Evolutionary conservation across 495 filamentous ascomycete genomes (phyloP).

Genomic region (Jackrogersella multiformis): DNA sequence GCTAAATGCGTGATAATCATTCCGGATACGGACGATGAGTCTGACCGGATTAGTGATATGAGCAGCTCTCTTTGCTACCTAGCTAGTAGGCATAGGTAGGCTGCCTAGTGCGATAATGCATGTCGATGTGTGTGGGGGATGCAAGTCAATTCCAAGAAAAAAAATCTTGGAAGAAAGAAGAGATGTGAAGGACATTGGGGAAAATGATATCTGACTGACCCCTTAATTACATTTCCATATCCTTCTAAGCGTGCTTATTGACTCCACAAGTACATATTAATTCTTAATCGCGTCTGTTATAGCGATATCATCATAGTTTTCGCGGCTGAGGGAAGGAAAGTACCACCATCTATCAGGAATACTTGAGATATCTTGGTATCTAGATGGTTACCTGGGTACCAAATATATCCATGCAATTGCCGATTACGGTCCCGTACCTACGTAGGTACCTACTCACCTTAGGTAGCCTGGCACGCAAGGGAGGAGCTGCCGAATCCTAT

Average conservation of each 20-base stretch:
- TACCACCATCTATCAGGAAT: neutral
- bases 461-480: constrained; percentile 11
- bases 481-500: neutral
- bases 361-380: neutral
- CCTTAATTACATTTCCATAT: constrained; percentile 22
- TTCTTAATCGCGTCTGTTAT: neutral
- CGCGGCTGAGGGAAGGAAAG: neutral
- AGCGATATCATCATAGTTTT: neutral
- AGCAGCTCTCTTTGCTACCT: neutral
- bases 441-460: too few species aligned
- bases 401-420: neutral
- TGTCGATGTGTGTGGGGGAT: constrained; percentile 28
- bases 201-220: constrained; percentile 23
- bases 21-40: neutral
- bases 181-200: constrained; percentile 9
- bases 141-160: constrained; percentile 22
- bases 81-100: too few species aligned
- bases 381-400: neutral
- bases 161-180: too few species aligned
- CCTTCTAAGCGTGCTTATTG: neutral
- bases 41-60: neutral
- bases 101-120: constrained; percentile 2
- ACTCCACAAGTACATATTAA: constrained; percentile 3
- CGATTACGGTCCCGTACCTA: neutral
- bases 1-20: constrained; percentile 2